Base-by-base conservation (phyloP, 805 yeast genomes). In the Starmerella asiatica region DNA sequence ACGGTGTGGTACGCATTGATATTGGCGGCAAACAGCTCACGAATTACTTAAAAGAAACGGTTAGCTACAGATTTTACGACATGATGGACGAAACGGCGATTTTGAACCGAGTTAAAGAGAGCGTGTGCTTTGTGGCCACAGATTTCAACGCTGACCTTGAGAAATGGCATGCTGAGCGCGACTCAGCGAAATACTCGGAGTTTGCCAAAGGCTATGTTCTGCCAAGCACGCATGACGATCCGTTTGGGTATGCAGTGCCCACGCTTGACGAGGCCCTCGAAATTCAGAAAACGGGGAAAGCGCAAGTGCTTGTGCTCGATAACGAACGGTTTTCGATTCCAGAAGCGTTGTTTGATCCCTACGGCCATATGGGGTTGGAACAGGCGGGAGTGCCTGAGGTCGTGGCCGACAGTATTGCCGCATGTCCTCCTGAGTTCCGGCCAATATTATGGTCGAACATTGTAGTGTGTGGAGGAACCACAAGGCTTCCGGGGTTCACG, bases 291-390 rank as follows among this genome's bases (percentile, higher is more conserved):
- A 17, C 41, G 4, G 52, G 54, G 18, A 79, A 75, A 35, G 63
- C 70, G 9, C 95, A 86, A 56, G 66, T 76, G 1, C 61, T 88
- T 28, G 62, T 68, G 36, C 65, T 91, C 5, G 68, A 67, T 20
- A 96, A 88, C 57, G 99, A 91, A 58, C 61, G 95, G 41, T 88
- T 91, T 58, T 69, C 82, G 2, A 72, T 81, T 2, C 95, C 97
- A 0, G 99, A 91, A 55, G 65, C 82, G 1, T 64, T 81, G 27
- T 86, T 83, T 58, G 85, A 79, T 50, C 98, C 99, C 0, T 81
- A 76, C 44, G 50, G 46, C 5, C 75, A 82, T 40, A 68, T 81
- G 1, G 84, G 82, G 12, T 64, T 88, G 24, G 71, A 76, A 40
- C 77, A 85, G 49, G 75, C 88, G 0, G 96, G 95, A 12, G 59